phyloP scores from a whole-genome alignment of 2,329 filamentous ascomycete species.

The Dendrostoma leiphaemia region DNA sequence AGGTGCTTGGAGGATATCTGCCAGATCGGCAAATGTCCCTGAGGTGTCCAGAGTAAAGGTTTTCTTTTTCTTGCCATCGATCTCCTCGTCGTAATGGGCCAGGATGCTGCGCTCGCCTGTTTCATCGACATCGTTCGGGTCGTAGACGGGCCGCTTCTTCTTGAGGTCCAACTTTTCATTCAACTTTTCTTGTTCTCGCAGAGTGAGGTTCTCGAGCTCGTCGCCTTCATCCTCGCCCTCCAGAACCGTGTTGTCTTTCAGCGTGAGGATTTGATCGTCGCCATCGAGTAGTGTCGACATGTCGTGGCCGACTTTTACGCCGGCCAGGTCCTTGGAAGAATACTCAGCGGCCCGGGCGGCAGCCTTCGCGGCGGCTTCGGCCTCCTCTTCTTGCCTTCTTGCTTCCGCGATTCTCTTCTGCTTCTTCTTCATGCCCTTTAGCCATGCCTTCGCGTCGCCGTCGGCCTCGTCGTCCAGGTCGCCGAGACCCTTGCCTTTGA shows the following conservation, averaged over 20 bases:
- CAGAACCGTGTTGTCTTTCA: slow-evolving; percentile 90
- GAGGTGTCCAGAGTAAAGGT: slow-evolving; percentile 80
- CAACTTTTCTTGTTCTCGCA: slow-evolving; percentile 71
- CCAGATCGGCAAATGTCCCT: slow-evolving; percentile 65
- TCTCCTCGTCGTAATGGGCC: slow-evolving; percentile 93
- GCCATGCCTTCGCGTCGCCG: slow-evolving; percentile 80
- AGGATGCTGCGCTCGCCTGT: slow-evolving; percentile 67
- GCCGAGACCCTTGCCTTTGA: slow-evolving; percentile 82
- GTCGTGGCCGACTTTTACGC: slow-evolving; percentile 90
- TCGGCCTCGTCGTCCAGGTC: slow-evolving; percentile 67
- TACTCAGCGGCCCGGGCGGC: slow-evolving; percentile 67
- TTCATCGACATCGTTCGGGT: slow-evolving; percentile 73
- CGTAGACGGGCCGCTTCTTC: slow-evolving; percentile 86
- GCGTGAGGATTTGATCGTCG: slow-evolving; percentile 84
- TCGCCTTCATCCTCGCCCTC: slow-evolving; percentile 84
- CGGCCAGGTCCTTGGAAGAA: slow-evolving; percentile 80
- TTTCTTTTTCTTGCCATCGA: slow-evolving; percentile 84
- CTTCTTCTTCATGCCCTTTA: slow-evolving; percentile 86
- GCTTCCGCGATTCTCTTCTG: slow-evolving; percentile 87
- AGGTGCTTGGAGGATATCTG: slow-evolving; percentile 46
- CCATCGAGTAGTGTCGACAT: slow-evolving; percentile 76
- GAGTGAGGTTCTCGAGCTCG: slow-evolving; percentile 75
- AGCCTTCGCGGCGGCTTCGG: slow-evolving; percentile 70
- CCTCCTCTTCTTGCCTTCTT: slow-evolving; percentile 69
- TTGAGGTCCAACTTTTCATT: slow-evolving; percentile 79